Base-by-base conservation (phyloP, 2,329 filamentous ascomycete genomes). In the Decorospora gaudefroyi region DNA sequence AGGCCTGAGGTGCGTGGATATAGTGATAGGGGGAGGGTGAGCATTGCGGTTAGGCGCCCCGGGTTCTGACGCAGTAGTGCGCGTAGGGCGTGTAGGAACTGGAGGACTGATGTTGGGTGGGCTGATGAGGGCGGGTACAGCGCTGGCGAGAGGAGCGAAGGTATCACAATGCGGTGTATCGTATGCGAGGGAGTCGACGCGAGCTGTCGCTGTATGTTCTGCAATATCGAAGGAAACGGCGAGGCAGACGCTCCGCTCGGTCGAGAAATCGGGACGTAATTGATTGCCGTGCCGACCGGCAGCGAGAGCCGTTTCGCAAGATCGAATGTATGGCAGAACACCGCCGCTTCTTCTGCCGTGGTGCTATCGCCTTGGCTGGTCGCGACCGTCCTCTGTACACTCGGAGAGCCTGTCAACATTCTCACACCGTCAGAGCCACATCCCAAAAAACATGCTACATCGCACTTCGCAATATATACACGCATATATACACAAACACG, bases 121-220 rank as follows among this genome's bases (percentile, higher is more conserved):
- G 82, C 84, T 31, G 84, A 78, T 17, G 81, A 76, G 2, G 87
- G 78, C 16, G 86, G 80, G 63, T 96, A 97, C 10, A 91, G 69
- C 1, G 88, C 86, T n/a, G 93, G 92, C 3, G 89, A 93, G 16
- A 97, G 81, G 7, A 97, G 77, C 41, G 81, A 85, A 0, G 93
- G 92, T n/a, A 97, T 77, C 31, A 96, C 75, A 25, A 97, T 76
- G 32, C 93, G 84, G 67, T 97, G 92, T 19, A 93, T 75, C 2
- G 77, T 80, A 6, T 78, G 77, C 1, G 82, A 74, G 1, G 83
- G 73, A 11, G 60, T 61, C 6, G 62, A 61, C 7, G 54, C 17
- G 80, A 84, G 42, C 74, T 78, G 26, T 74, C 73, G 48, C 89
- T 75, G 46, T 75, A 81, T 2, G 75, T 72, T 30, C 74, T 74